Conservation (phyloP, 805 yeast genomes). For the Starmerella apicola region DNA sequence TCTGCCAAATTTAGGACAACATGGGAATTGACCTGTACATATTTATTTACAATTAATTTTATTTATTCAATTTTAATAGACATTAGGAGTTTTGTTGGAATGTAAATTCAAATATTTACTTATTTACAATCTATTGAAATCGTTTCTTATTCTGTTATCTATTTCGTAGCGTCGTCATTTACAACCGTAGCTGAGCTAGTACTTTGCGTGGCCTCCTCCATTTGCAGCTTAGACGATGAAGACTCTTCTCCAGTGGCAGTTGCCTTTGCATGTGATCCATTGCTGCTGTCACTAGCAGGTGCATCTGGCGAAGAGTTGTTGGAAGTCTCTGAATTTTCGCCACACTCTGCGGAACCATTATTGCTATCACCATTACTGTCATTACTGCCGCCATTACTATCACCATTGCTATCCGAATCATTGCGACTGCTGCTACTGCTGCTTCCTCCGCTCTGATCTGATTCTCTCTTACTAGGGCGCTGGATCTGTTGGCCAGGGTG, state of each 20-base stretch:
- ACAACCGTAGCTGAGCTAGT: too few relatives aligned
- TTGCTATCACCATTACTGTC: conserved; percentile 13
- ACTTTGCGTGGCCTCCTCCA: too few relatives aligned
- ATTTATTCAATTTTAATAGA: too few relatives aligned
- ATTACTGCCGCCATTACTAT: conserved; percentile 8
- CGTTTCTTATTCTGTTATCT: too few relatives aligned
- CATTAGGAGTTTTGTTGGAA: not conserved
- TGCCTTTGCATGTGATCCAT: too few relatives aligned
- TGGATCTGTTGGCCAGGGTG: conserved; percentile 1
- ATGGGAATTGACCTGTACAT: too few relatives aligned
- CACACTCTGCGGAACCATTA: not conserved
- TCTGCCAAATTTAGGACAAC: too few relatives aligned
- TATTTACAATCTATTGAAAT: not conserved
- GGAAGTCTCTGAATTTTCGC: not conserved
- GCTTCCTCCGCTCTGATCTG: conserved; percentile 2
- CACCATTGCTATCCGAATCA: conserved; percentile 3
- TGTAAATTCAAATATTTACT: not conserved
- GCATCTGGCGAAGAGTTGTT: not conserved
- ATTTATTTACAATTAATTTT: too few relatives aligned
- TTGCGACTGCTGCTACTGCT: conserved; percentile 2
- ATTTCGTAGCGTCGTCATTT: too few relatives aligned
- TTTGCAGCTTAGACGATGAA: too few relatives aligned
- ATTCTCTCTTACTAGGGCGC: conserved; percentile 1
- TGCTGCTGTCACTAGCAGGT: too few relatives aligned
- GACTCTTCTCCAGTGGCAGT: too few relatives aligned